Percentiles rank a stretch among this genome's conserved stretches.
Conservation (phyloP, 2,329 filamentous ascomycete genomes). For the Rachicladosporium sp. region DNA sequence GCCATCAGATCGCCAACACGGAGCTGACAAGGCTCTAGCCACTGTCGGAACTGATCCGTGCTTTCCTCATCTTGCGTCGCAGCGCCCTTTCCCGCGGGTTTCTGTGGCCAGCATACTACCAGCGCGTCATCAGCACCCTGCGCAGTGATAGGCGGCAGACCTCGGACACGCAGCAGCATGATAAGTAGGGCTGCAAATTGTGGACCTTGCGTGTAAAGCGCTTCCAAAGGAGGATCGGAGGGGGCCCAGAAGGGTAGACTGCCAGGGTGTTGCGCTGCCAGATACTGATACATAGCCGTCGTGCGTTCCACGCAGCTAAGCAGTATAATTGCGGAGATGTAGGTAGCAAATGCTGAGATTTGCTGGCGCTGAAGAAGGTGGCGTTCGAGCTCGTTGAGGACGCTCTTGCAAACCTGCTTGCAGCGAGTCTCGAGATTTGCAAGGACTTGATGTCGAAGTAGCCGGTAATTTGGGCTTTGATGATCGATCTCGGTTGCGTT, state of each 20-base stretch:
- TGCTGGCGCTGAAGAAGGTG: constrained; percentile 47
- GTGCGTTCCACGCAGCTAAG: constrained; percentile 48
- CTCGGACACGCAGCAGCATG: constrained; percentile 47
- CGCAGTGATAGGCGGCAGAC: constrained; percentile 30
- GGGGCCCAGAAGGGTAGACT: neutral
- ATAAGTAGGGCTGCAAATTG: constrained; percentile 46
- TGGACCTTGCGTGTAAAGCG: constrained; percentile 44
- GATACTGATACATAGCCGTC: constrained; percentile 39
- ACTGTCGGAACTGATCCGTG: constrained; percentile 8
- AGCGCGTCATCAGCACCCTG: constrained; percentile 18
- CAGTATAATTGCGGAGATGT: constrained; percentile 46
- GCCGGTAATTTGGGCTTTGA: neutral
- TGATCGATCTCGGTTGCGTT: neutral
- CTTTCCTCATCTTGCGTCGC: constrained; percentile 10
- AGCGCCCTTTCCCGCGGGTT: constrained; percentile 15
- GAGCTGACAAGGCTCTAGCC: constrained; percentile 12
- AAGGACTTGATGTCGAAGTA: too few relatives aligned
- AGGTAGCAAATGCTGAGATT: constrained; percentile 45
- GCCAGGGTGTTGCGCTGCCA: constrained; percentile 6
- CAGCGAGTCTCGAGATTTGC: constrained; percentile 44
- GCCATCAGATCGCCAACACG: constrained; percentile 6
- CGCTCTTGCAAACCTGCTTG: constrained; percentile 37
- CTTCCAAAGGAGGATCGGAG: constrained; percentile 27
- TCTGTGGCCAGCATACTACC: too few relatives aligned
- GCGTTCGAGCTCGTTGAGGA: constrained; percentile 49